Evolutionary conservation across 2,329 filamentous ascomycete genomes (phyloP), one percentile per base, ranked within the genome.

Genomic region (Penicillium sp.): DNA sequence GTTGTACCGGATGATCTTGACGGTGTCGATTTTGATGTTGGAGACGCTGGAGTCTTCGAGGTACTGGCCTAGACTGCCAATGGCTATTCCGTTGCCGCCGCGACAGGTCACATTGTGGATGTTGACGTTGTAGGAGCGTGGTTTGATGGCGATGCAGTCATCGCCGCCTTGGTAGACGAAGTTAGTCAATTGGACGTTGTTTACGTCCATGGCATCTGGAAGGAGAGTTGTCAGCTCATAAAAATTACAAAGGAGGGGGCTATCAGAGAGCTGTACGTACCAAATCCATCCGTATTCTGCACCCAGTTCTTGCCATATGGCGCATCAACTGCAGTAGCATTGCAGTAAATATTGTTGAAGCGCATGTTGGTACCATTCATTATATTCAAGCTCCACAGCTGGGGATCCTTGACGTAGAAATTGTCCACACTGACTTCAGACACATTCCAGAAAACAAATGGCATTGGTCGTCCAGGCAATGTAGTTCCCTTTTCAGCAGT

Each of bases 111-210:
- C 67, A 70, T 85, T 89, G 59, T 84, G 81, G 59, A 83, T 74
- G 38, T 78, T 75, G 63, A 84, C 81, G 68, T 89, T 87, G 75
- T 86, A 82, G 60, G 86, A 87, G 75, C 89, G 82, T 45, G 84
- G 81, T 76, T 90, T 91, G 63, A 83, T 80, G 44, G 84, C 83
- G 28, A 87, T 83, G 74, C 89, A 92, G 59, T 85, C 78, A 71
- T 83, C 89, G 68, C 87, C 84, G 10, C 84, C 84, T 74, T 85
- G 83, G 66, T 85, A 86, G 6, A 78, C 73, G 56, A 86, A 81
- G 61, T 84, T 84, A 4, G 75, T 81, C 5, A 86, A 76, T 7
- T 71, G 73, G 51, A 86, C 74, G 62, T 86, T 84, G 9, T 75
- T 66, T 1, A 78, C 79, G 64, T 86, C 84, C 83, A 86, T 85